These are phyloP conservation scores for Mortierella sp. DNA, from an alignment of 371 early-diverging fungal species.

Conservation along the genomic window DNA sequence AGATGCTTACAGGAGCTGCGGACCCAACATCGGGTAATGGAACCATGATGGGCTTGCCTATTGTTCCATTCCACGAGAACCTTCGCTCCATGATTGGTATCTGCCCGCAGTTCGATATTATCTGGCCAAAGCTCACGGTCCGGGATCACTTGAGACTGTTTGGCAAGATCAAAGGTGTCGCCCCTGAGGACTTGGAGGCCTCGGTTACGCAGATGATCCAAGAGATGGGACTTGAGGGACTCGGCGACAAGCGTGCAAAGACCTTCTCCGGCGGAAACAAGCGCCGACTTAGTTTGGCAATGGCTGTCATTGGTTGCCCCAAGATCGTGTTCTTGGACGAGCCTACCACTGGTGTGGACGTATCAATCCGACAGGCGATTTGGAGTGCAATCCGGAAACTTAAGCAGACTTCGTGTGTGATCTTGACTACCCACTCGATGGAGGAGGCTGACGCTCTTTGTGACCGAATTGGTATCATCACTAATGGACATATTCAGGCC, in stretches of 20 bases:
- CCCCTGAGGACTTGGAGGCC: constrained; percentile 18
- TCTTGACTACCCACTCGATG: constrained; percentile 59
- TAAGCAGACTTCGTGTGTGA: constrained; percentile 54
- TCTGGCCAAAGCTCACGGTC: constrained; percentile 58
- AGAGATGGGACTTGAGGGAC: constrained; percentile 49
- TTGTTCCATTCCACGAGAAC: constrained; percentile 46
- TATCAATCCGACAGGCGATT: constrained; percentile 55
- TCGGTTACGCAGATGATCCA: constrained; percentile 40
- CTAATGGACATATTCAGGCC: constrained; percentile 59
- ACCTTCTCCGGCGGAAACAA: constrained; percentile 67
- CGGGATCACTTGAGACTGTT: constrained; percentile 61
- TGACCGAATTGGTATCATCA: constrained; percentile 61
- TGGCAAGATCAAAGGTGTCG: constrained; percentile 54
- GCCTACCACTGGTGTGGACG: constrained; percentile 69
- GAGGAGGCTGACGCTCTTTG: constrained; percentile 59
- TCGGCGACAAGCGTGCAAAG: constrained; percentile 45
- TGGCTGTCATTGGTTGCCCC: constrained; percentile 67
- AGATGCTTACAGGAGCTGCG: constrained; percentile 70
- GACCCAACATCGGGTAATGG: constrained; percentile 65
- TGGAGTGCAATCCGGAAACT: constrained; percentile 58
- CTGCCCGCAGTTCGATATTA: constrained; percentile 64
- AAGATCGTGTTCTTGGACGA: constrained; percentile 70
- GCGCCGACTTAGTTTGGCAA: constrained; percentile 66
- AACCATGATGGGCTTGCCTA: constrained; percentile 58
- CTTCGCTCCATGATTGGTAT: constrained; percentile 57